Percentiles rank a stretch among this genome's conserved stretches.
Evolutionary conservation across 306 rosid genomes (phyloP).

Genomic region (Calophaca sinica): DNA sequence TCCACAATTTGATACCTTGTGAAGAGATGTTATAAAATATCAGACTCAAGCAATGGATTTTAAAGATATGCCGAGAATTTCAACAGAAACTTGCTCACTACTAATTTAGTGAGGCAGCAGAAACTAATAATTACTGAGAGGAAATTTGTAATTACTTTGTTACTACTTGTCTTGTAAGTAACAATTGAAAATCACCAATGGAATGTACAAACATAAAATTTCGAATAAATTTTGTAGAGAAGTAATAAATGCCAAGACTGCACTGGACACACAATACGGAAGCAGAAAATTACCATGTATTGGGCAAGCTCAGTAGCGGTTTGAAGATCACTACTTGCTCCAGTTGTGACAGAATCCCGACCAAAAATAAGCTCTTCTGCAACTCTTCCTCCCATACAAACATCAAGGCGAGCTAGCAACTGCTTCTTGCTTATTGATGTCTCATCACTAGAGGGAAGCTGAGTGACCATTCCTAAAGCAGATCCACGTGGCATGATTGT

Average conservation of each 20-base stretch:
- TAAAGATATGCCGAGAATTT: neutral
- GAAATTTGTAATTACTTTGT: neutral
- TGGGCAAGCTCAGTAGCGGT: constrained; percentile 98
- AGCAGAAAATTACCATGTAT: constrained; percentile 74
- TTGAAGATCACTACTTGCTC: constrained; percentile 95
- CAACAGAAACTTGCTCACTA: constrained; percentile 5
- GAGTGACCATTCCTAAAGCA: constrained; percentile 99
- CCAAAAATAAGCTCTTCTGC: constrained; percentile 98
- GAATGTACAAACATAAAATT: constrained; percentile 20
- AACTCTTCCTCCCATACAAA: constrained; percentile 99
- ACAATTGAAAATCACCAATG: neutral
- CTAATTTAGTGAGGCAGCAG: neutral
- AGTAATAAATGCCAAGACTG: constrained; percentile 24
- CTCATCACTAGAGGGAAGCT: constrained; percentile 93
- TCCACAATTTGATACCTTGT: constrained; percentile 90
- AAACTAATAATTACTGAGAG: neutral
- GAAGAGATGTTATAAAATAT: constrained; percentile 20
- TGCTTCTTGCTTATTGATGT: constrained; percentile 96
- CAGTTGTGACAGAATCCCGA: constrained; percentile 86
- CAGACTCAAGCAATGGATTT: constrained; percentile 36
- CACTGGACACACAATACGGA: constrained; percentile 5
- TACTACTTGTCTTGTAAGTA: neutral
- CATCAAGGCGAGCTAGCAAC: constrained; percentile 95
- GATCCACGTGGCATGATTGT: constrained; percentile 99
- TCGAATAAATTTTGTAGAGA: neutral